phyloP scores from a whole-genome alignment of 345 rosid genomes.

The Linum trigynum region DNA sequence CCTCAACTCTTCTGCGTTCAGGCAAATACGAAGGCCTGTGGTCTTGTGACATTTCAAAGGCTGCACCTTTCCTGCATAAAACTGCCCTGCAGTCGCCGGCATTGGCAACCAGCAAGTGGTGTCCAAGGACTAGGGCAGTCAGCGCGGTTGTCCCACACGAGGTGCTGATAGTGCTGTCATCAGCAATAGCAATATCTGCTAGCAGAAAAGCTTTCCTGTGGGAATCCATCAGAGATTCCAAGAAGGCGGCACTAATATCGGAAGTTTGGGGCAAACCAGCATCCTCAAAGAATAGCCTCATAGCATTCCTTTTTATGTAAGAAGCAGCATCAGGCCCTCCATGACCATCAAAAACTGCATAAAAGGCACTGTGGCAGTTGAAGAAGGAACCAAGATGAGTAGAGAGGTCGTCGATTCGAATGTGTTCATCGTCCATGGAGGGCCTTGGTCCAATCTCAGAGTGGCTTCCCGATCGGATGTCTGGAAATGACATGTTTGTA shows the following conservation, averaged over 20 bases:
- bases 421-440: constrained; percentile 86
- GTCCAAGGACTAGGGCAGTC: constrained; percentile 61
- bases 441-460: constrained; percentile 52
- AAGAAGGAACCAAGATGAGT: constrained; percentile 41
- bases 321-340: constrained; percentile 86
- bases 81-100: constrained; percentile 91
- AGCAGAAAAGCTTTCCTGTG: constrained; percentile 42
- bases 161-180: constrained; percentile 32
- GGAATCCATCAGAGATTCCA: constrained; percentile 41
- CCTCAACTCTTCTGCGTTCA: constrained; percentile 61
- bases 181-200: constrained; percentile 51
- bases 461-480: constrained; percentile 70
- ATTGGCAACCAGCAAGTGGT: constrained; percentile 63
- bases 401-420: constrained; percentile 68
- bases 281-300: constrained; percentile 61
- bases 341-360: constrained; percentile 91
- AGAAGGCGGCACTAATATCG: constrained; percentile 33
- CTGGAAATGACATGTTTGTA: constrained; percentile 35
- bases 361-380: constrained; percentile 68
- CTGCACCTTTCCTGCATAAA: constrained; percentile 61
- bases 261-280: constrained; percentile 43
- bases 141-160: constrained; percentile 55
- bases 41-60: constrained; percentile 73
- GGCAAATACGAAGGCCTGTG: constrained; percentile 57
- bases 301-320: constrained; percentile 58